phyloP scores from a whole-genome alignment of 1,284 basidiomycete genomes.

The Ustilago tritici region DNA sequence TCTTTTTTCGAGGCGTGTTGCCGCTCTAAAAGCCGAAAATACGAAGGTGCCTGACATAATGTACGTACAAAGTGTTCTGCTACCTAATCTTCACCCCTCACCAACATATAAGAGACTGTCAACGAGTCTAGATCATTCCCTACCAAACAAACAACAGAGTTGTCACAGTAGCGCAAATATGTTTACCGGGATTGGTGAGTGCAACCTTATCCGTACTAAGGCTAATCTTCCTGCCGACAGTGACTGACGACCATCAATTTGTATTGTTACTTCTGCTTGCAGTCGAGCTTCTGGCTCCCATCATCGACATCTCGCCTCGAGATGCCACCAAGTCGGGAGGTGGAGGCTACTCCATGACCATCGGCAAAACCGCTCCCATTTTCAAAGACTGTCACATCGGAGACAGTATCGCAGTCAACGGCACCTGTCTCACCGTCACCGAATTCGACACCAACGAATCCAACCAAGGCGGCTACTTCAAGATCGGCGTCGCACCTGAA shows the following conservation, averaged over 20 bases:
- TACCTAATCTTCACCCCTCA: not conserved
- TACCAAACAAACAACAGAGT: not conserved
- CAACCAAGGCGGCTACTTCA: slow-evolving; percentile 74
- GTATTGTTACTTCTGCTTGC: not conserved
- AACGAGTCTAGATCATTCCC: no score
- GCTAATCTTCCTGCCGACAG: no score
- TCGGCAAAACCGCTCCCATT: slow-evolving; percentile 80
- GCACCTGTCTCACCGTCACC: slow-evolving; percentile 86
- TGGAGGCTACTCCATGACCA: slow-evolving; percentile 84
- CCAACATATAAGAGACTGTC: not conserved
- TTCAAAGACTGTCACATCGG: slow-evolving; percentile 92
- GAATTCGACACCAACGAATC: slow-evolving; percentile 74
- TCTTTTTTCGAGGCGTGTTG: not conserved
- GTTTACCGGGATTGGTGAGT: slow-evolving; percentile 64
- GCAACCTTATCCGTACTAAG: no score
- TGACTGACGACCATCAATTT: not conserved
- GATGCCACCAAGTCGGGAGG: slow-evolving; percentile 75
- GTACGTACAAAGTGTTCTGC: not conserved
- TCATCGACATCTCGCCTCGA: slow-evolving; percentile 74
- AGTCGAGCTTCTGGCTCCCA: slow-evolving; percentile 80
- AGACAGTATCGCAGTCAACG: slow-evolving; percentile 91
- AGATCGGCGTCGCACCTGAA: slow-evolving; percentile 94
- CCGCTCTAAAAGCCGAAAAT: slow-evolving; percentile 36
- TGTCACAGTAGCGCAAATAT: slow-evolving; percentile 19
- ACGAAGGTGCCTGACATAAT: slow-evolving; percentile 30